Evolutionary conservation across 257 asterid genomes (phyloP), one percentile per base, ranked within the genome.

Genomic region (Solanum infundibuliforme): DNA sequence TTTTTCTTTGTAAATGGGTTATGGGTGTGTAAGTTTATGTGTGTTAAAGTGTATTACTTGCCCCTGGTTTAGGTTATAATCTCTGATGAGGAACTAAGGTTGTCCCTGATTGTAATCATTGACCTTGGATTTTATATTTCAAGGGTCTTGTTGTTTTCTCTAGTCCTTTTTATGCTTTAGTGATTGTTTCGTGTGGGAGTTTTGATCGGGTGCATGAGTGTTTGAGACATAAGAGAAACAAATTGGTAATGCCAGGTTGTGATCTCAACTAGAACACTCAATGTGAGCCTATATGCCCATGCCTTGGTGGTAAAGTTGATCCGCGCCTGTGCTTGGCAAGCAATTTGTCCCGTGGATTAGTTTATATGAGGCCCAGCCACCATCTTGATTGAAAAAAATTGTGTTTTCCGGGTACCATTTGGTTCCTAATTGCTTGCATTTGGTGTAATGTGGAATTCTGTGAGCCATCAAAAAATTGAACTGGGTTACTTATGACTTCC

Each of bases 1-100:
- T 9, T 79, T 79, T 3, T 25, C 9, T 27, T 27, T 79, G 16
- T 79, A 39, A 79, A 25, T 79, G 21, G 65, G 31, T 76, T 39
- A 38, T 76, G 60, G 83, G 89, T 69, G 52, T 74, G 52, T 10
- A 11, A 10, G 31, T 74, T 74, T 90, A 90, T 90, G 90, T 90
- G 87, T 38, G 34, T 76, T 12, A 8, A 41, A 79, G 84, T 79
- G 84, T 43, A 14, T 79, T 76, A 13, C 23, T 55, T 55, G 10
- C 23, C 29, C 83, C 60, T 76, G 60, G 60, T 76, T 79, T 79
- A 79, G 36, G 84, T n/a, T 41, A 25, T 25, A n/a, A 9, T 55
- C 32, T 75, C 46, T 36, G 52, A 36, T 46, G 34, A 38, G 23
- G 83, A 75, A 75, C 58, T 75, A 75, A 74, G 83, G 58, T 38